Evolutionary conservation across 2,329 filamentous ascomycete species (phyloP).

Genomic region (Alternaria rosae): DNA sequence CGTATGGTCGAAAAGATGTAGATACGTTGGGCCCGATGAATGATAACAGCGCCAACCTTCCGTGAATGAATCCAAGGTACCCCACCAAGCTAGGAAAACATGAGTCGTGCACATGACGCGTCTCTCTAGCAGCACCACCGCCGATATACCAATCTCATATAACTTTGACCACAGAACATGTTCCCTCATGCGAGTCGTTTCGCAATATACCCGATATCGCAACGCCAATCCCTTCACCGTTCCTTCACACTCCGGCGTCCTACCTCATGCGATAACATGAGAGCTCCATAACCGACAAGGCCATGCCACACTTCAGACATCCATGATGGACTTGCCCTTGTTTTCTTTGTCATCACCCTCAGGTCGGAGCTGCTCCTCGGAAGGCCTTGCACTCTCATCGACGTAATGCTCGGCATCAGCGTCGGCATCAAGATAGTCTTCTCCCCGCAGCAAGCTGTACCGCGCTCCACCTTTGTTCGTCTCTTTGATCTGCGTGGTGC

Average conservation of each 20-base stretch:
- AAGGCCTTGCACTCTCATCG: slow-evolving; percentile 3
- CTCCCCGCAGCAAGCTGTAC: slow-evolving; percentile 28
- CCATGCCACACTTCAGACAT: slow-evolving; percentile 7
- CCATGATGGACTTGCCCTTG: slow-evolving; percentile 16
- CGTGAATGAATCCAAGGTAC: not conserved
- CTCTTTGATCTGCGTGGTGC: not conserved
- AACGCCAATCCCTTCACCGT: not conserved
- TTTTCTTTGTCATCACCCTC: slow-evolving; percentile 15
- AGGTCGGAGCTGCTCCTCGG: slow-evolving; percentile 12
- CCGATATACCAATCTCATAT: not conserved
- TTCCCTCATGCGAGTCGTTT: not conserved
- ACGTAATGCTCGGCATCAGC: slow-evolving; percentile 20
- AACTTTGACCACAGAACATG: not conserved
- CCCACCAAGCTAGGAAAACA: not conserved
- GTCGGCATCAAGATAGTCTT: slow-evolving; percentile 26
- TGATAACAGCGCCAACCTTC: not conserved
- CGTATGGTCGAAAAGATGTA: not conserved
- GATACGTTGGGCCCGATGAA: not conserved
- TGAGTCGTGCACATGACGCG: not conserved
- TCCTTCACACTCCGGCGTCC: not conserved
- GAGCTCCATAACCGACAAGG: not conserved
- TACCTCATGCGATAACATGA: not conserved
- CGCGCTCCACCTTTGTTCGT: slow-evolving; percentile 10
- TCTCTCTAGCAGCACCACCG: not conserved
- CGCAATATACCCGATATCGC: not conserved